Evolutionary conservation across 2,329 filamentous ascomycete species (phyloP).

Genomic region (Phaeomoniella chlamydospora): DNA sequence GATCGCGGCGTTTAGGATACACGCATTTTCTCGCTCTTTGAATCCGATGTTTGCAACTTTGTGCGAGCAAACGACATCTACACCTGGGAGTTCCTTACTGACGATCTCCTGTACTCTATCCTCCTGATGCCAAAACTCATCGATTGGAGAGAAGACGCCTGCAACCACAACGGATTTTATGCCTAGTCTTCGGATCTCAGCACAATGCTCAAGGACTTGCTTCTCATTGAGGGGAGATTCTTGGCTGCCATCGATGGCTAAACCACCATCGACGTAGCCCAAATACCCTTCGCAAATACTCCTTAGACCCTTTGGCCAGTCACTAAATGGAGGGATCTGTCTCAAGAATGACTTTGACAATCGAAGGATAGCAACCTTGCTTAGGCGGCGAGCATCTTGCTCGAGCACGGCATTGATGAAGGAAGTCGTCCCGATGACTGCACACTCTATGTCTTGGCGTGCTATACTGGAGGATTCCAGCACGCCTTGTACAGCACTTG

Average conservation of each 20-base stretch:
- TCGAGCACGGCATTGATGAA: conserved; percentile 36
- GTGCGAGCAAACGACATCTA: conserved; percentile 28
- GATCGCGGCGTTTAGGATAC: conserved; percentile 35
- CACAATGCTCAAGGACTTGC: conserved; percentile 29
- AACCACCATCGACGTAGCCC: conserved; percentile 33
- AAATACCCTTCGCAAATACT: conserved; percentile 32
- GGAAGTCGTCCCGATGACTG: conserved; percentile 38
- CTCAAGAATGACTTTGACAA: conserved; percentile 32
- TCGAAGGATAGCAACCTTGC: conserved; percentile 37
- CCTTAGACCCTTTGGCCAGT: conserved; percentile 31
- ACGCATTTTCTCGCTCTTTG: conserved; percentile 30
- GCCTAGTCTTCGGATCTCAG: conserved; percentile 24
- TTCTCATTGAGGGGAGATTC: conserved; percentile 26
- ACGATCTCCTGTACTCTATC: conserved; percentile 23
- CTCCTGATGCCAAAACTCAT: conserved; percentile 26
- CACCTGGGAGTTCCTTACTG: conserved; percentile 17
- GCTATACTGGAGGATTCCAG: conserved; percentile 18
- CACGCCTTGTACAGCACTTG: conserved; percentile 20
- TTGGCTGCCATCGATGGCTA: conserved; percentile 28
- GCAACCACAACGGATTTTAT: conserved; percentile 26
- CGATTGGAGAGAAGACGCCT: conserved; percentile 32
- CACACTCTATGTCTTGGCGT: conserved; percentile 22
- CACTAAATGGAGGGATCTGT: conserved; percentile 34
- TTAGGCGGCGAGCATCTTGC: conserved; percentile 32
- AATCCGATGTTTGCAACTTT: conserved; percentile 28